Base-by-base conservation (phyloP, 2,329 filamentous ascomycete genomes). In the Coleophoma crateriformis region DNA sequence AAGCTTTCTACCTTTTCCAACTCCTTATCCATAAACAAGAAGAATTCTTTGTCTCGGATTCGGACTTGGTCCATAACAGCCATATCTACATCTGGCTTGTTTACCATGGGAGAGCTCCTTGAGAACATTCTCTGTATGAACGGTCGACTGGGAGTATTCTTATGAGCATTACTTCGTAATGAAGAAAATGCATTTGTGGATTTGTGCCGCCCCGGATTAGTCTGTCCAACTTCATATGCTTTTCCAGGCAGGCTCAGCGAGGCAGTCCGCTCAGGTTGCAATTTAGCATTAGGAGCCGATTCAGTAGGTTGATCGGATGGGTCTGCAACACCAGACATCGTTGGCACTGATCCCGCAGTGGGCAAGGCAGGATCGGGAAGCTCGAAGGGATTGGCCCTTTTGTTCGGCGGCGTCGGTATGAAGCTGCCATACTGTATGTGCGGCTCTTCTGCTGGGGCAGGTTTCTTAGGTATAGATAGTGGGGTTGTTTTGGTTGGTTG, bases 1-100 rank as follows among this genome's bases (percentile, higher is more conserved):
- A 99, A 99, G 0, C 74, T 70, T 64, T 99, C 91, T 11, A 99
- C 89, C 69, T 97, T 99, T n/a, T 84, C 77, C 13, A 99, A 73
- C 68, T 99, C 87, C 10, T 72, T 73, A 59, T 96, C 89, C 47
- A 99, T 73, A 61, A 94, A 99, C 0, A 75, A 70, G 66, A 91
- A 92, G 64, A 99, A 97, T 13, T 96, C 88, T n/a, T 78, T 79
- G 66, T 95, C 85, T 15, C 83, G 79, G 50, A 84, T 75, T 41
- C 88, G 85, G 3, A 95, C 76, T 37, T 88, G 78, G 39, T 82
- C 77, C 45, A 77, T 75, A 2, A 76, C 73, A 50, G 81, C 77
- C 6, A 79, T 67, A 14, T 78, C 76, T 4, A 77, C 69, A 56
- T 78, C 75, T 5, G 53, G 46, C 63, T 63, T 32, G 64, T 69